Base-by-base conservation (phyloP, 2,329 filamentous ascomycete genomes). In the Trichoderma semiorbis region DNA sequence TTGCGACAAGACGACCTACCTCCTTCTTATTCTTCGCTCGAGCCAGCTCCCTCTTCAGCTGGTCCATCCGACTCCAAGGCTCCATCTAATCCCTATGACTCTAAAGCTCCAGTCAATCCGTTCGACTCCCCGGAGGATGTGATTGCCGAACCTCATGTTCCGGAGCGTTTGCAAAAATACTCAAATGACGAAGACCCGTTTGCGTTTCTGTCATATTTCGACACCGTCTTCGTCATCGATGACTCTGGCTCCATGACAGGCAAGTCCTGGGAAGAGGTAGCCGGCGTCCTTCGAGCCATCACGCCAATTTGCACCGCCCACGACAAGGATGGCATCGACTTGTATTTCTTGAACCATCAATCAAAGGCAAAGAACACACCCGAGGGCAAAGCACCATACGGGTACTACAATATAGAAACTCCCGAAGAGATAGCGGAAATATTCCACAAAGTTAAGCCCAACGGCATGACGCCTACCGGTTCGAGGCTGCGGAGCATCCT, bases 181-280 rank as follows among this genome's bases (percentile, higher is more conserved):
- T 53, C 47, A 7, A 81, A 79, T 10, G 81, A 82, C 26, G 90
- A 94, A 75, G 91, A 94, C 76, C 88, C 86, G 2, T 96, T 93
- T 78, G 87, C 90, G 2, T 97, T 97, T 79, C 89, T 98, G 6
- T 80, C 83, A 55, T 86, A 86, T 18, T 98, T 97, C 79, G 94
- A 98, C 82, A 98, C 94, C 36, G 83, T 95, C 70, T 95, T 98
- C 79, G 83, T 98, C 1, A 93, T 98, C 78, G 95, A 98, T 79
- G 95, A 98, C 83, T 94, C 91, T n/a, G 89, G 90, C 6, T 95
- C 92, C 76, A 98, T 98, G 95, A 84, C 85, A 1, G 93, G 92
- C 18, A 78, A 83, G n/a, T 87, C 86, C 26, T 98, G 95, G 95
- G 80, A 83, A 14, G 93, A 98, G 80, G 93, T 93, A 0, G 83